Conservation (phyloP, 2,329 filamentous ascomycete genomes). For the Zymoseptoria pseudotritici region DNA sequence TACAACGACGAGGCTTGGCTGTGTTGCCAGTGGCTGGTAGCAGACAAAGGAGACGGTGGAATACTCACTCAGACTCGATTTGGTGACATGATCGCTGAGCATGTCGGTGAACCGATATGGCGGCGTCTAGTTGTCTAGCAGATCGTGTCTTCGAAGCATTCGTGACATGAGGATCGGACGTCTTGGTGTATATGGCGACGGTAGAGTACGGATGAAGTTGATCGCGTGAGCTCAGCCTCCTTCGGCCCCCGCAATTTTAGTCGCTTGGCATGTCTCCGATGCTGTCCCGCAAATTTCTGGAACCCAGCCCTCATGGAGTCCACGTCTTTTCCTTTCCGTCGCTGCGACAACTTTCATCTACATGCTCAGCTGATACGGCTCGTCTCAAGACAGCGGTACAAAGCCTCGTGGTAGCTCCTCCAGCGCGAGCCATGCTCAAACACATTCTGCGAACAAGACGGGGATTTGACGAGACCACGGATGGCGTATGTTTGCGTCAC, state of each 20-base stretch:
- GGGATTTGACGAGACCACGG: constrained; percentile 23
- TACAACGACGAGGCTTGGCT: not conserved
- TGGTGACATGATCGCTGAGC: not conserved
- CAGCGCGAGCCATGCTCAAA: constrained; percentile 14
- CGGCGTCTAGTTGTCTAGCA: not conserved
- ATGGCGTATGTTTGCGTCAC: constrained; percentile 18
- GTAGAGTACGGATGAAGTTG: not conserved
- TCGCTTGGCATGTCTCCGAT: not conserved
- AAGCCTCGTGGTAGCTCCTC: constrained; percentile 11
- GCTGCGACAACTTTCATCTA: no score
- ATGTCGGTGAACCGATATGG: not conserved
- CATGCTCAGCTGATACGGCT: not conserved
- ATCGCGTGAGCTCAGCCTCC: not conserved
- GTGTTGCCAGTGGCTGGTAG: not conserved
- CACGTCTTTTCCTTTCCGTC: no score
- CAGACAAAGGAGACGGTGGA: not conserved
- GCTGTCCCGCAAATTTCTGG: not conserved
- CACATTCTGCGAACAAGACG: constrained; percentile 18
- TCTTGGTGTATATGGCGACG: not conserved
- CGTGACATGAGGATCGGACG: not conserved
- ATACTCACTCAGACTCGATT: not conserved
- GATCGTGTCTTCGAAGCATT: not conserved
- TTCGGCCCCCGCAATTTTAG: not conserved
- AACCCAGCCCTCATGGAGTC: not conserved
- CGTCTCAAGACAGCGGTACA: not conserved